phyloP scores from a whole-genome alignment of 2,329 filamentous ascomycete genomes.

The Dothideomycetes sp. region DNA sequence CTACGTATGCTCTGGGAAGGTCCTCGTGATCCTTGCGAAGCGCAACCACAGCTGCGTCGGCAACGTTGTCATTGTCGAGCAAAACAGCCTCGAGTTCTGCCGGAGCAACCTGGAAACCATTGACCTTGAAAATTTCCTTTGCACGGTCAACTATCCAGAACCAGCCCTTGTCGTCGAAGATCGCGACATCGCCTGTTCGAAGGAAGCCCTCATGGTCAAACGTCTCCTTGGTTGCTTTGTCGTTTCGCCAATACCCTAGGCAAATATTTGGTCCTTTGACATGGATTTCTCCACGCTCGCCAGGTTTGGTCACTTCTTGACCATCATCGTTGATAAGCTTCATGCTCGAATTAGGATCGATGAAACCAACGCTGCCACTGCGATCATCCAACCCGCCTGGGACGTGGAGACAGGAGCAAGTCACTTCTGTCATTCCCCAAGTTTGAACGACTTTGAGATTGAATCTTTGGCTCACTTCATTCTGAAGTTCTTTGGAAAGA shows the following conservation, averaged over 20 bases:
- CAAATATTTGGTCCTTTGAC: slow-evolving; percentile 32
- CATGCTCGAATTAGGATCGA: slow-evolving; percentile 32
- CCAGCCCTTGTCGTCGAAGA: slow-evolving; percentile 24
- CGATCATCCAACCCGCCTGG: slow-evolving; percentile 28
- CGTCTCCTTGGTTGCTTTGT: slow-evolving; percentile 25
- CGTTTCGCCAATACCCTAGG: slow-evolving; percentile 34
- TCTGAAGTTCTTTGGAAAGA: slow-evolving; percentile 30
- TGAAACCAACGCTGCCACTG: slow-evolving; percentile 24
- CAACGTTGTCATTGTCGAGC: slow-evolving; percentile 19
- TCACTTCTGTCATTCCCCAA: slow-evolving; percentile 27
- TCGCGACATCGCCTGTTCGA: slow-evolving; percentile 25
- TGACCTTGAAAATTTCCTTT: slow-evolving; percentile 27
- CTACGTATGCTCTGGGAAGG: slow-evolving; percentile 27
- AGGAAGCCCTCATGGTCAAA: slow-evolving; percentile 20
- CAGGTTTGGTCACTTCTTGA: slow-evolving; percentile 29
- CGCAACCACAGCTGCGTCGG: slow-evolving; percentile 20
- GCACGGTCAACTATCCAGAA: slow-evolving; percentile 31
- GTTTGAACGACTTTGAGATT: slow-evolving; percentile 32
- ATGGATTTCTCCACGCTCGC: slow-evolving; percentile 31
- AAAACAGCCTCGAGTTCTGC: slow-evolving; percentile 22
- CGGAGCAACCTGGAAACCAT: slow-evolving; percentile 23
- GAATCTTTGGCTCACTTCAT: slow-evolving; percentile 29
- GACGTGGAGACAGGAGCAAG: slow-evolving; percentile 28
- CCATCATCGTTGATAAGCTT: slow-evolving; percentile 36
- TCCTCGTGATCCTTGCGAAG: slow-evolving; percentile 23